Evolutionary conservation across 1,139 yeast species (phyloP).

Genomic region (Pichia sp.): DNA sequence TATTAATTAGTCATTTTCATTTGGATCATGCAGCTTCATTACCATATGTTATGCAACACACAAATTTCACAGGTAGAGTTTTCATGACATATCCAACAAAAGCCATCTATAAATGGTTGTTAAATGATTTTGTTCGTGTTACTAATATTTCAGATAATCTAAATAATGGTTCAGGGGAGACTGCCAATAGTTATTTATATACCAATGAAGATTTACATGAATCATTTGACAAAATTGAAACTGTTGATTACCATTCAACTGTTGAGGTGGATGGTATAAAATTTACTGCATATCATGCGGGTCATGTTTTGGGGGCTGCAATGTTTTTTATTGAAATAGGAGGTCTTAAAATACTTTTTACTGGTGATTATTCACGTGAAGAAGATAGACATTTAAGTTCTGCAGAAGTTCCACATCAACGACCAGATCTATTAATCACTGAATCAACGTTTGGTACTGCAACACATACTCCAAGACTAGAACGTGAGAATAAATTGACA

Average conservation of each 20-base stretch:
- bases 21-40: slow-evolving; percentile 96
- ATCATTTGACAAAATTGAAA: slow-evolving; percentile 85
- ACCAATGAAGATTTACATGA: slow-evolving; percentile 85
- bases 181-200: slow-evolving; percentile 50
- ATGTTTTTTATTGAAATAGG: slow-evolving; percentile 95
- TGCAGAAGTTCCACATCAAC: slow-evolving; percentile 87
- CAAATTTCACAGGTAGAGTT: slow-evolving; percentile 88
- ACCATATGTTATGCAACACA: slow-evolving; percentile 97
- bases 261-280: slow-evolving; percentile 89
- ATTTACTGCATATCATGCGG: slow-evolving; percentile 97
- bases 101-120: slow-evolving; percentile 92
- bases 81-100: slow-evolving; percentile 99
- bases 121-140: slow-evolving; percentile 90
- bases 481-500: slow-evolving; percentile 76
- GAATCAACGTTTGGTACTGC: slow-evolving; percentile 98
- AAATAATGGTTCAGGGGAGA: slow-evolving; percentile 29
- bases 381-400: slow-evolving; percentile 91
- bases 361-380: slow-evolving; percentile 96
- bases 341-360: slow-evolving; percentile 79
- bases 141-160: slow-evolving; percentile 59
- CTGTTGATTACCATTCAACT: slow-evolving; percentile 92
- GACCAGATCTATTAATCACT: slow-evolving; percentile 85
- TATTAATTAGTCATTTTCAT: slow-evolving; percentile 90
- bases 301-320: slow-evolving; percentile 98
- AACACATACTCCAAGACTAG: slow-evolving; percentile 84